Base-by-base conservation (phyloP, 495 filamentous ascomycete genomes). In the Penicillium verhagenii region DNA sequence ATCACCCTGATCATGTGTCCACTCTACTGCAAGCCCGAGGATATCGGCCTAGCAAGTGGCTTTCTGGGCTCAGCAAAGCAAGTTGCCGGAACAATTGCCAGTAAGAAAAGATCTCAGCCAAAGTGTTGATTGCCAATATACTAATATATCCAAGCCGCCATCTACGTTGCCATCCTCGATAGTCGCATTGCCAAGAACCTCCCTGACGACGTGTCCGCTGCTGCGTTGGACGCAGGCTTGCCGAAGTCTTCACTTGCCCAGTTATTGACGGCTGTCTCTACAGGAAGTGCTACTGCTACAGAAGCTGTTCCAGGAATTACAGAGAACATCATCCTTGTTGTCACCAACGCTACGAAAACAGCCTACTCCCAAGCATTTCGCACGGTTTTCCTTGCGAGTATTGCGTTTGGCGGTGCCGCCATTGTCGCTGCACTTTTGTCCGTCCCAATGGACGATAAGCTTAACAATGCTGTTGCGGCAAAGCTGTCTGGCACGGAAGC, bases 31-130 rank as follows among this genome's bases (percentile, higher is more conserved):
- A 23, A 67, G 53, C 47, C 66, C 3, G 52, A 75, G 40, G 76
- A 80, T 45, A 79, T 82, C 48, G 79, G 79, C 39, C 64, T 78
- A 5, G 76, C 77, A 8, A 74, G 71, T 25, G 76, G 76, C 10
- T 68, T 77, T 31, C 59, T 78, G 7, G 69, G 68, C 11, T 69
- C 68, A 2, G 54, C 57, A 9, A 61, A 59, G 39, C 49, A 57
- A 25, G 53, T 66, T 42, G 55, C 57, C 4, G 64, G 63, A 40
- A 65, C 62, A 7, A 61, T 70, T 38, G 63, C 58, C 40, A 58
- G 53, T 63, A 56, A 50, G 55, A n/a, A n/a, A n/a, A n/a, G 6
- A 53, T 23, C 10, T 7, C 6, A 25, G 4, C 21, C 33, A 19
- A 18, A 2, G n/a, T 33, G n/a, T 13, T 4, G 25, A 10, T 33